Evolutionary conservation across 2,329 filamentous ascomycete species (phyloP).

Genomic region (Cladosporium sp.): DNA sequence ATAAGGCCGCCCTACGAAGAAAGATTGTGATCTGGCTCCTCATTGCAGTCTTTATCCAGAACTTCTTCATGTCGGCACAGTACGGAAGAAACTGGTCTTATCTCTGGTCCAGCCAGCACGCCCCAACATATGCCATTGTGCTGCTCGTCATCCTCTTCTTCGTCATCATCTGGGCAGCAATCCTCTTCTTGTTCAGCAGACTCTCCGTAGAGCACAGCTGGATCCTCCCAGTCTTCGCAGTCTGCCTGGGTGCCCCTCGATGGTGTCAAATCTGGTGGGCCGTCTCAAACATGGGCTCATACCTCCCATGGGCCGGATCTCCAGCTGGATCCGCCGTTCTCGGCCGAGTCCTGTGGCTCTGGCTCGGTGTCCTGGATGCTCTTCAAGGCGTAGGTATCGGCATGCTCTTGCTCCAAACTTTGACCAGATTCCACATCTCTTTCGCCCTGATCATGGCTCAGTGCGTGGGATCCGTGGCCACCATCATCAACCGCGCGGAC

Average conservation of each 20-base stretch:
- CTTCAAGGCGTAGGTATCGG: constrained; percentile 64
- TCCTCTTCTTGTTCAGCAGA: constrained; percentile 50
- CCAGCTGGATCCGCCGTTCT: constrained; percentile 53
- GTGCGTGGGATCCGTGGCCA: constrained; percentile 58
- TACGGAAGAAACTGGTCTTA: constrained; percentile 66
- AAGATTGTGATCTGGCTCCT: constrained; percentile 68
- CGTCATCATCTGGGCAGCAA: constrained; percentile 51
- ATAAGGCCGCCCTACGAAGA: constrained; percentile 56
- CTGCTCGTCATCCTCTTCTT: constrained; percentile 55
- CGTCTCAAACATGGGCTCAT: constrained; percentile 56
- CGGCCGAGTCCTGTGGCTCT: constrained; percentile 59
- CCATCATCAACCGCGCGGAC: constrained; percentile 57
- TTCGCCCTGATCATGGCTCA: constrained; percentile 60
- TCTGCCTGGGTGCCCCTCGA: constrained; percentile 61
- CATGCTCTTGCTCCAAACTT: constrained; percentile 63
- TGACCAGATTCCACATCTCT: constrained; percentile 59
- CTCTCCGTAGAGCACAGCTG: constrained; percentile 60
- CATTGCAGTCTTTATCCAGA: constrained; percentile 59
- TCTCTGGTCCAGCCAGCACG: constrained; percentile 56
- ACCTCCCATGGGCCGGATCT: constrained; percentile 59
- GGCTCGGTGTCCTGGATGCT: constrained; percentile 62
- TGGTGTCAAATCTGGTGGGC: constrained; percentile 68
- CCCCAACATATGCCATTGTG: constrained; percentile 53
- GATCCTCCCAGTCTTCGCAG: constrained; percentile 64
- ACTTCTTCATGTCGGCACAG: constrained; percentile 62